Conservation (phyloP, 352 stramenopile genomes). For the Pythium biforme region DNA sequence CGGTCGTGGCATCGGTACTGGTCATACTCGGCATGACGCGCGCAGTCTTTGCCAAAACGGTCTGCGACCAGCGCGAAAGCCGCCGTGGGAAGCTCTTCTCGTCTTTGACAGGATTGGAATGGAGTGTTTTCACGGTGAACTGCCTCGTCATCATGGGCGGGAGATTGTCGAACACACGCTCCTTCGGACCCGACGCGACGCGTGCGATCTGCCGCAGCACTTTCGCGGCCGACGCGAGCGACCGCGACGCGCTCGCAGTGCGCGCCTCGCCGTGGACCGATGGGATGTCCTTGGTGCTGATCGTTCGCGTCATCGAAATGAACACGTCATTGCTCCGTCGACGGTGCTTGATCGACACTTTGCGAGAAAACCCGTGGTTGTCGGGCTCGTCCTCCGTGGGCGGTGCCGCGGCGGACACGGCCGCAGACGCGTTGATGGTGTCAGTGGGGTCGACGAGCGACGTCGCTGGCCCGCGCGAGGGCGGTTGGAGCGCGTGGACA, state of each 20-base stretch:
- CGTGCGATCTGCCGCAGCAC: slow-evolving; percentile 7
- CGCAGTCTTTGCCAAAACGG: slow-evolving; percentile 1
- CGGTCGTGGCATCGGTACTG: slow-evolving; percentile 34
- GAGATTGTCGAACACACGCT: slow-evolving; percentile 9
- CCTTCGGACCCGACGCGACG: not conserved
- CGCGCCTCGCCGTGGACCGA: not conserved
- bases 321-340: not conserved
- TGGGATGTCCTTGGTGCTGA: not conserved
- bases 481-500: not conserved
- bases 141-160: slow-evolving; percentile 39
- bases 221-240: slow-evolving; percentile 5
- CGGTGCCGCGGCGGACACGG: not conserved
- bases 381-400: not conserved
- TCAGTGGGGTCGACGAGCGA: not conserved
- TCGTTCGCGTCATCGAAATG: not conserved
- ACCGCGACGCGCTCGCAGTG: not conserved
- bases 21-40: slow-evolving; percentile 23
- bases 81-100: slow-evolving; percentile 1
- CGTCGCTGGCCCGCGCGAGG: not conserved
- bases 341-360: not conserved
- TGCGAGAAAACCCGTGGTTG: too few species aligned
- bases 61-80: slow-evolving; percentile 9
- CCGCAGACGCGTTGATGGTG: not conserved
- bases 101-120: slow-evolving; percentile 10
- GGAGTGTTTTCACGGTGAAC: slow-evolving; percentile 35